A percentile compares a stretch with the other conserved stretches of the same genome.
phyloP scores from a whole-genome alignment of 257 asterid species.

The Nyctanthes arbortristis region DNA sequence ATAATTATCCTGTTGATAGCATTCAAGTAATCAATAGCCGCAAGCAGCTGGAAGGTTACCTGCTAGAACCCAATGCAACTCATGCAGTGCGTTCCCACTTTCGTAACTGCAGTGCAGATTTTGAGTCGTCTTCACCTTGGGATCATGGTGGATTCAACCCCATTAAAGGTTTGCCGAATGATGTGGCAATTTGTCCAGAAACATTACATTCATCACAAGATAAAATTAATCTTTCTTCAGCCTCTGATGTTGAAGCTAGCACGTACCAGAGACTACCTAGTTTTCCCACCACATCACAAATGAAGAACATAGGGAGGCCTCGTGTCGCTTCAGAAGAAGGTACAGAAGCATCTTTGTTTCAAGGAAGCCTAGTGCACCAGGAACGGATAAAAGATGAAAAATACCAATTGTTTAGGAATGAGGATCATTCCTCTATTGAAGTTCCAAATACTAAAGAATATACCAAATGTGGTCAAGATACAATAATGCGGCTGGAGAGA shows the following conservation, averaged over 20 bases:
- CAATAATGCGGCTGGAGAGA: conserved; percentile 22
- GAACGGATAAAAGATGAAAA: conserved; percentile 35
- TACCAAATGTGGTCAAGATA: conserved; percentile 29
- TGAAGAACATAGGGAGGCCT: conserved; percentile 31
- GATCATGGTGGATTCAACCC: conserved; percentile 31
- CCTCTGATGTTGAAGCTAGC: conserved; percentile 24
- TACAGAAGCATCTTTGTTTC: conserved; percentile 30
- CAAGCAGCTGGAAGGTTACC: conserved; percentile 22
- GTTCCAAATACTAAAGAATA: conserved; percentile 28
- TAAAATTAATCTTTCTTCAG: conserved; percentile 22
- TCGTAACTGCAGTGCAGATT: conserved; percentile 30
- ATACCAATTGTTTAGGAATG: conserved; percentile 21
- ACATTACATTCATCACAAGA: conserved; percentile 36
- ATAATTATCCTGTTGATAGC: conserved; percentile 31
- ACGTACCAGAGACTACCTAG: conserved; percentile 23
- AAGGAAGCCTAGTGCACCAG: conserved; percentile 26
- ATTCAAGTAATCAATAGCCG: conserved; percentile 29
- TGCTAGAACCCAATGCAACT: conserved; percentile 23
- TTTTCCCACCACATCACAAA: conserved; percentile 33
- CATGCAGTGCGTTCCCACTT: conserved; percentile 31
- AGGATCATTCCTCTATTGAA: conserved; percentile 29
- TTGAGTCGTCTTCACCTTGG: conserved; percentile 36
- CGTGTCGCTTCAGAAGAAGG: conserved; percentile 32
- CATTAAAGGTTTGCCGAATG: too few species aligned
- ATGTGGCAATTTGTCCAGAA: too few species aligned